Percentiles rank a stretch among this genome's conserved stretches.
Conservation (phyloP, 176 grass and related monocot genomes). For the Oryza punctata region DNA sequence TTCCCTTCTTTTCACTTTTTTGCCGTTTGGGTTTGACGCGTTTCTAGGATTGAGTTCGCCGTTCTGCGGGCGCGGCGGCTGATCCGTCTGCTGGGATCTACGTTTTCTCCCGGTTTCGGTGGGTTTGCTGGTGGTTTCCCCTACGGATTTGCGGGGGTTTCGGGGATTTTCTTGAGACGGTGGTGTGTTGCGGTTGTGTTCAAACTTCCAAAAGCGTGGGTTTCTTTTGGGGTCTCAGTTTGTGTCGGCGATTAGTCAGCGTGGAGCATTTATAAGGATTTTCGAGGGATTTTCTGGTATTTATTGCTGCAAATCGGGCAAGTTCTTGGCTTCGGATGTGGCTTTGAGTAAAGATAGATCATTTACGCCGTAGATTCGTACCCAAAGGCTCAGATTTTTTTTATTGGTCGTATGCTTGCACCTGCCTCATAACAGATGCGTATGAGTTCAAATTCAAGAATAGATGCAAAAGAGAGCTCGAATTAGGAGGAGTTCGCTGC, state of each 20-base stretch:
- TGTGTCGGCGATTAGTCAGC: background rate
- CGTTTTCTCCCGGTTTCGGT: background rate
- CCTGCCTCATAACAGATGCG: background rate
- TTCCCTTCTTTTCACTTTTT: background rate
- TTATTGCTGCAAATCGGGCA: background rate
- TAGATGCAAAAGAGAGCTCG: background rate
- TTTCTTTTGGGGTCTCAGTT: background rate
- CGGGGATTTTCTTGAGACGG: background rate
- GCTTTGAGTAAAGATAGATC: background rate
- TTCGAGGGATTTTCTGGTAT: background rate
- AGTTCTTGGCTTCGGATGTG: background rate
- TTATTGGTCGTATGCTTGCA: background rate
- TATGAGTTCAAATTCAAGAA: background rate
- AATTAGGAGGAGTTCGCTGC: background rate
- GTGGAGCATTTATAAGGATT: constrained; percentile 7
- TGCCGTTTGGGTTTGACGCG: background rate
- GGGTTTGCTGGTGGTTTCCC: background rate
- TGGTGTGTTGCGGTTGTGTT: background rate
- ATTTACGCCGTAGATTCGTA: background rate
- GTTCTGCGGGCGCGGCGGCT: background rate
- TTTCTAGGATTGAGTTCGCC: background rate
- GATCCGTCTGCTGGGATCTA: constrained; percentile 18
- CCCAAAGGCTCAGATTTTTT: background rate
- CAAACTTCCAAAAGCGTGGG: background rate
- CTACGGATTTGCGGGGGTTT: background rate